A percentile compares a stretch with the other conserved stretches of the same genome.
phyloP scores from a whole-genome alignment of 1,284 basidiomycete species.

The Cryptococcus sp. region DNA sequence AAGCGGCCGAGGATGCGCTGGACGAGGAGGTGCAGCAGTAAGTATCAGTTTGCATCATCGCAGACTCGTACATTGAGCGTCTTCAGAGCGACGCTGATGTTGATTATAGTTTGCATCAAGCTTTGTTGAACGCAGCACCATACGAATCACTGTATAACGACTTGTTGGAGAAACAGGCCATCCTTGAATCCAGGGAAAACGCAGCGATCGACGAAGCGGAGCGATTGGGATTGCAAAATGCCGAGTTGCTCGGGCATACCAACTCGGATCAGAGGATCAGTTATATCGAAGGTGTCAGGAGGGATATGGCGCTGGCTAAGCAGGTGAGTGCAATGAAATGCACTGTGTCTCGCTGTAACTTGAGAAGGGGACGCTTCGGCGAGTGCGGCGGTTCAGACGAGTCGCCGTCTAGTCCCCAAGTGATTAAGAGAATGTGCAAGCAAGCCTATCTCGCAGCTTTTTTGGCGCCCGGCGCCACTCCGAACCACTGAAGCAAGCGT shows the following conservation, averaged over 20 bases:
- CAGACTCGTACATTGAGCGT: no score
- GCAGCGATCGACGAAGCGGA: constrained; percentile 34
- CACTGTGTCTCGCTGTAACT: no score
- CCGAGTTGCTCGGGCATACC: constrained; percentile 31
- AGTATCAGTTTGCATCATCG: constrained; percentile 11
- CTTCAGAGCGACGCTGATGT: not conserved
- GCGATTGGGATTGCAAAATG: constrained; percentile 28
- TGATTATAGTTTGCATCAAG: constrained; percentile 24
- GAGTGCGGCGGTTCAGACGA: no score
- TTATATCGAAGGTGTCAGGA: constrained; percentile 38
- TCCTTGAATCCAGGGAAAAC: constrained; percentile 26
- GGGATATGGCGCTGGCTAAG: constrained; percentile 37
- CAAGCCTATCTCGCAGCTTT: no score
- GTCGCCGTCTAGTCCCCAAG: no score
- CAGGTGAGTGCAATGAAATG: constrained; percentile 26
- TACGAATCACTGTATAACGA: constrained; percentile 29
- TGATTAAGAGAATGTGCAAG: no score
- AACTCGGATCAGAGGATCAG: constrained; percentile 39
- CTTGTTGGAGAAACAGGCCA: constrained; percentile 22
- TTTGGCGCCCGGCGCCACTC: not conserved
- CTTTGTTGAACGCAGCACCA: constrained; percentile 14
- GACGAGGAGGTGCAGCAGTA: constrained; percentile 43
- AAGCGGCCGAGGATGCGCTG: constrained; percentile 36
- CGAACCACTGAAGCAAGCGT: not conserved
- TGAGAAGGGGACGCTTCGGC: no score